A percentile compares a stretch with the other conserved stretches of the same genome.
phyloP scores from a whole-genome alignment of 116 monocot genomes.

The Thalassia testudinum region DNA sequence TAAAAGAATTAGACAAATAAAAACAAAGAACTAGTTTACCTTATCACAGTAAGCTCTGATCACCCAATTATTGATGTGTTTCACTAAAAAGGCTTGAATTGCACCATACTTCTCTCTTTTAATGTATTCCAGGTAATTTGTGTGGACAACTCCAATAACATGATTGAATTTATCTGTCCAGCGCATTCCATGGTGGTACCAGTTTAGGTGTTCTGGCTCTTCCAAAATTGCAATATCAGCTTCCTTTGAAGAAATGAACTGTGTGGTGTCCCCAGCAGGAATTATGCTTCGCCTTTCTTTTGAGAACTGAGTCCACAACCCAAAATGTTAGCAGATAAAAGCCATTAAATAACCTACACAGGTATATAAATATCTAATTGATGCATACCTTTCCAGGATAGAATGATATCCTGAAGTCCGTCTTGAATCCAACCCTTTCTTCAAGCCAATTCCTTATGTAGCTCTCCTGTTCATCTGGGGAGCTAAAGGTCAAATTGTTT shows the following conservation, averaged over 20 bases:
- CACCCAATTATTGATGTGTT: conserved; percentile 90
- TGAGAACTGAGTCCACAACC: conserved; percentile 42
- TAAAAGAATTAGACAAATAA: not conserved
- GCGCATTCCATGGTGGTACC: conserved; percentile 97
- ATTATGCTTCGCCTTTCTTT: conserved; percentile 93
- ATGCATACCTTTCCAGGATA: conserved; percentile 90
- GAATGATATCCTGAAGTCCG: conserved; percentile 91
- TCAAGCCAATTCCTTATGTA: conserved; percentile 89
- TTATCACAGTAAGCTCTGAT: conserved; percentile 79
- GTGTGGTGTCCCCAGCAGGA: conserved; percentile 94
- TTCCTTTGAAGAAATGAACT: conserved; percentile 73
- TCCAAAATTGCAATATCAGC: conserved; percentile 96
- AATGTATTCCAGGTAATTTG: conserved; percentile 97
- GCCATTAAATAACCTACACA: not conserved
- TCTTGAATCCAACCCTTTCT: conserved; percentile 81
- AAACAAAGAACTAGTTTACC: conserved; percentile 21
- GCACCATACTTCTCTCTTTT: conserved; percentile 94
- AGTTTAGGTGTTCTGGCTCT: conserved; percentile 96
- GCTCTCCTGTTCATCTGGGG: conserved; percentile 81
- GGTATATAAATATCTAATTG: not conserved
- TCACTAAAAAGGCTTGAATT: conserved; percentile 91
- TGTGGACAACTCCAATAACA: conserved; percentile 92
- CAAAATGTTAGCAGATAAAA: no score
- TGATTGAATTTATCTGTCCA: conserved; percentile 98
- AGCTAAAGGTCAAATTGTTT: conserved; percentile 51